Evolutionary conservation across 192 early-diverging fungal genomes (phyloP).

Genomic region (Spizellomyces sp.): DNA sequence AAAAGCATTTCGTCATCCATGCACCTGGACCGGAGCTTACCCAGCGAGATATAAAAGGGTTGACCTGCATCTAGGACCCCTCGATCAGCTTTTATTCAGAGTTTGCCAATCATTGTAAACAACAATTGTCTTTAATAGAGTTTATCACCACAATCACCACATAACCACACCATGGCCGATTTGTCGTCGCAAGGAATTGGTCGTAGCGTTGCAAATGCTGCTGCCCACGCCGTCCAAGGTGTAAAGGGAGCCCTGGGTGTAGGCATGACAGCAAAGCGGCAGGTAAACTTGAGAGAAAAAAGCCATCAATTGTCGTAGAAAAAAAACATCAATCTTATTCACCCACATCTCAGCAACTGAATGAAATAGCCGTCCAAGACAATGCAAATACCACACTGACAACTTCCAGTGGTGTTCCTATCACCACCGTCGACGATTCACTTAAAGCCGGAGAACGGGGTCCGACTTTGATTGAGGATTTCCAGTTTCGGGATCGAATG

Average conservation of each 20-base stretch:
- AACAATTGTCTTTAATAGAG: too few relatives aligned
- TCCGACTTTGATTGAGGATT: constrained; percentile 64
- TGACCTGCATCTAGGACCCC: too few relatives aligned
- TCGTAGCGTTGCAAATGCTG: constrained; percentile 15
- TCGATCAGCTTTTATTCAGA: too few relatives aligned
- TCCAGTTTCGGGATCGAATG: constrained; percentile 77
- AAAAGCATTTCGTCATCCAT: too few relatives aligned
- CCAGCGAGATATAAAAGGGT: too few relatives aligned
- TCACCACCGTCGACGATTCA: constrained; percentile 20
- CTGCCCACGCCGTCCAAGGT: constrained; percentile 15
- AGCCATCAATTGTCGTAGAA: too few relatives aligned
- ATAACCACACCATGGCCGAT: constrained; percentile 4
- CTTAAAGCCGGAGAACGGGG: constrained; percentile 29
- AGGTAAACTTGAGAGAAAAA: not conserved
- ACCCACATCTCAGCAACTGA: constrained; percentile 4
- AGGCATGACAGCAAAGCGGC: constrained; percentile 12
- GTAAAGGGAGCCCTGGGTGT: constrained; percentile 13
- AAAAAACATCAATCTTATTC: too few relatives aligned
- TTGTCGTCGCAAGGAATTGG: constrained; percentile 9
- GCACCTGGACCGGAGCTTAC: too few relatives aligned
- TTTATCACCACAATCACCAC: too few relatives aligned
- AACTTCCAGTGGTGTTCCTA: constrained; percentile 10
- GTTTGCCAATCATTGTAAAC: too few relatives aligned
- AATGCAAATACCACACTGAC: constrained; percentile 19
- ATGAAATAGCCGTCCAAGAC: not conserved